These are phyloP conservation scores for Cyclotella distinguenda DNA, from an alignment of 108 stramenopile genomes.

Conservation along the genomic window DNA sequence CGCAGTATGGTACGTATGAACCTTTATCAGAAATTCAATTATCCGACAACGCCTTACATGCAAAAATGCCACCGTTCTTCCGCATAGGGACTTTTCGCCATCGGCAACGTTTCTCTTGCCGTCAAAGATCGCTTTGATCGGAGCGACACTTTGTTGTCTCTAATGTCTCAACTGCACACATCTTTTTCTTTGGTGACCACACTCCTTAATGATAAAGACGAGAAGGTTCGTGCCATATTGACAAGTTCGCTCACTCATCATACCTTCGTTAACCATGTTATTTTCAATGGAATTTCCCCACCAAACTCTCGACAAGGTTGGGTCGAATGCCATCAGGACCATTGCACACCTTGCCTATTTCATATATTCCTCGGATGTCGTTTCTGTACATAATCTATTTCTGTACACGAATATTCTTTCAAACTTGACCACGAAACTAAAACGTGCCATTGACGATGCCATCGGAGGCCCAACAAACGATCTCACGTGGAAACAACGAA, in stretches of 20 bases:
- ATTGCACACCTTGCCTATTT: conserved; percentile 57
- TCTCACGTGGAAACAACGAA: conserved; percentile 74
- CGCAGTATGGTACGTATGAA: conserved; percentile 57
- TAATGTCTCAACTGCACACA: conserved; percentile 20
- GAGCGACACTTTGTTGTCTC: neutral
- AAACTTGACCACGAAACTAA: conserved; percentile 46
- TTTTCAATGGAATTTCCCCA: neutral
- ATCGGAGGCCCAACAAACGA: conserved; percentile 25
- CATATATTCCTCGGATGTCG: conserved; percentile 27
- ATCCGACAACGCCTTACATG: neutral
- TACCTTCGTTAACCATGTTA: neutral
- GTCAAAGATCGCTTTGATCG: conserved; percentile 28
- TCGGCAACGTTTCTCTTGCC: conserved; percentile 64
- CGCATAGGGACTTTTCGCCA: conserved; percentile 55
- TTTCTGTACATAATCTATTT: neutral
- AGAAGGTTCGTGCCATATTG: conserved; percentile 46
- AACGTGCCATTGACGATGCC: conserved; percentile 35
- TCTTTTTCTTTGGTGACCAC: conserved; percentile 13
- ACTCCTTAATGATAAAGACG: conserved; percentile 52
- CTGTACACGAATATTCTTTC: conserved; percentile 19
- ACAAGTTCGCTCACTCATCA: neutral
- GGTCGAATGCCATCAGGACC: conserved; percentile 67
- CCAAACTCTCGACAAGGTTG: conserved; percentile 38
- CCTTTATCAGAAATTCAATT: neutral
- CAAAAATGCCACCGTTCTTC: neutral